Evolutionary conservation across 495 filamentous ascomycete genomes (phyloP), one percentile per base, ranked within the genome.

Genomic region (Sporormia fimetaria): DNA sequence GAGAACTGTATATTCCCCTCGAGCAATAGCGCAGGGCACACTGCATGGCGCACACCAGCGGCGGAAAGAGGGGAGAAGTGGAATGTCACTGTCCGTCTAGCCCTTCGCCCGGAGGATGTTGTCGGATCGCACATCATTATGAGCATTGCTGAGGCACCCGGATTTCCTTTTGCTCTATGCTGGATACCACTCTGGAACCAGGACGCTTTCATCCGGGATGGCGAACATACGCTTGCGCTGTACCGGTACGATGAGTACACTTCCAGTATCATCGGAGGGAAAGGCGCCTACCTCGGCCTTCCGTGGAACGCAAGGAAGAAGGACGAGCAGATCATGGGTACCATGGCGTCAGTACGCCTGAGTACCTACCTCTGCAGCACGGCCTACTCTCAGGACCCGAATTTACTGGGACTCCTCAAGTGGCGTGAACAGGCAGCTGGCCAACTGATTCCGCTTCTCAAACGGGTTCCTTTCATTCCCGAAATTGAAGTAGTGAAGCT

Each of bases 401-500:
- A 81, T 21, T 70, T 99, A 10, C 64, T 95, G 27, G 80, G 81
- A 15, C 65, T 99, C 16, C 55, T 95, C 12, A 82, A 79, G 42
- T 96, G 92, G 88, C 83, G 75, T 48, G 76, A 87, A 12, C 72
- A 80, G 21, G 65, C 77, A 1, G 67, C 74, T 26, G 73, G 73
- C 26, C 76, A 88, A 16, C 67, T 90, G 1, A 63, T 82, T 1
- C 68, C 75, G 14, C 68, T 93, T 4, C 62, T 99, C 22, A 80
- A 83, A 57, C 75, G 83, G 44, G 70, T 96, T 25, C 75, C 82
- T 6, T 99, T 96, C 53, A 90, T 99, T 7, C 80, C 90, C 0
- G 90, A 99, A 57, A 94, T 95, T 35, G 90, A 99, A 62, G 83
- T 96, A 18, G 90, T 96, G 42, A 99, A 95, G 62, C 71, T 94